Evolutionary conservation across 805 yeast genomes (phyloP), one percentile per base, ranked within the genome.

Genomic region (Wickerhamiella domercqiae): DNA sequence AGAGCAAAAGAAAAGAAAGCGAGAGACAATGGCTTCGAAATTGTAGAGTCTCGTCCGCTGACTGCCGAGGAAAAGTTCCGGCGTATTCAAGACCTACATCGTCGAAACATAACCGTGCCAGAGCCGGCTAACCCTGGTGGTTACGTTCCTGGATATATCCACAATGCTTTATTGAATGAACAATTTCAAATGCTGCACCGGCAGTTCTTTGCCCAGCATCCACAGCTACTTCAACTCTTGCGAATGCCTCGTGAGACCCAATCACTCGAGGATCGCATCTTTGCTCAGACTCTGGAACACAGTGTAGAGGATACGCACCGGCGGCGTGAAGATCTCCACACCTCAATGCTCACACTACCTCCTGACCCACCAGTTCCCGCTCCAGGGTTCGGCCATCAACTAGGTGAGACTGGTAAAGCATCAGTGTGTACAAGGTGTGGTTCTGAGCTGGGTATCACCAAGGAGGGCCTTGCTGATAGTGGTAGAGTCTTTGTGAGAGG

Each of bases 31-130:
- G 47, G 35, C n/a, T 7, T 41, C 3, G 29, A 37, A 4, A 37
- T 44, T 7, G 40, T 42, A 11, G 36, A 34, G 3, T 37, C 40
- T 28, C 38, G 36, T 25, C 22, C 16, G 15, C 21, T 44, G 21
- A 44, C 46, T 9, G 31, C 45, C 3, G 41, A 42, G 37, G 47
- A 44, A 21, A 35, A 44, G 14, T 36, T 44, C 15, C 21, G 29
- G 21, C 37, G 18, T 13, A 38, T 44, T 19, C 47, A 41, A 28
- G 46, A 37, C 20, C 32, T 30, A 19, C 47, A 44, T 21, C 29
- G 38, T 13, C 39, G 45, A 9, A 44, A 44, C 31, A 36, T 36
- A 18, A 9, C 24, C 6, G 44, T 44, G 19, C 15, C 14, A 9
- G 21, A 29, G 28, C 32, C 32, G 17, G 11, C 32, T 7, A 15